Percentiles rank a stretch among this genome's conserved stretches.
Evolutionary conservation across 208 protist genomes (phyloP).

Genomic region (Trypanosoma avium): DNA sequence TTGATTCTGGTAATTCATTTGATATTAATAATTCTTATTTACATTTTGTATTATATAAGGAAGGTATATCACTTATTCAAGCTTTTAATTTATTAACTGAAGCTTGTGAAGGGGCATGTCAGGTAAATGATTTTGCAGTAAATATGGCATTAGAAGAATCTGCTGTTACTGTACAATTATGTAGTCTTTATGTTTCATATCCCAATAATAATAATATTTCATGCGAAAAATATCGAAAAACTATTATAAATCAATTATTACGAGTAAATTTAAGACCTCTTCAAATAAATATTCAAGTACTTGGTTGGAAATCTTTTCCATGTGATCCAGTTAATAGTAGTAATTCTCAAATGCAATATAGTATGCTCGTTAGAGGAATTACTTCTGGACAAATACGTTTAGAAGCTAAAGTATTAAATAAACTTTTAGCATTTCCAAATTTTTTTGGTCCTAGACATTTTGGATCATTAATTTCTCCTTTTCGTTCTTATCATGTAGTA

Average conservation of each 20-base stretch:
- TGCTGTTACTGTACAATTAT: constrained; percentile 56
- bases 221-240: neutral
- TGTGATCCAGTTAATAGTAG: constrained; percentile 21
- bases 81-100: constrained; percentile 34
- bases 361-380: constrained; percentile 63
- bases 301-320: constrained; percentile 33
- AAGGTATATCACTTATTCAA: constrained; percentile 35
- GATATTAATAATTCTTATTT: constrained; percentile 20
- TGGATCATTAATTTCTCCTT: constrained; percentile 42
- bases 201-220: neutral
- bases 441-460: constrained; percentile 73
- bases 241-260: constrained; percentile 11
- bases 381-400: constrained; percentile 25
- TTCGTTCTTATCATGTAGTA: constrained; percentile 65
- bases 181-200: constrained; percentile 35
- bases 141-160: constrained; percentile 36
- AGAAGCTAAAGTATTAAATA: constrained; percentile 33
- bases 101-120: constrained; percentile 30
- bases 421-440: constrained; percentile 52
- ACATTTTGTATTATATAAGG: constrained; percentile 68
- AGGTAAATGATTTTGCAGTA: constrained; percentile 26
- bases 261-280: constrained; percentile 21
- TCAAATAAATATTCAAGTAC: constrained; percentile 34
- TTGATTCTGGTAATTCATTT: neutral
- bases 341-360: constrained; percentile 55